Evolutionary conservation across 2,329 filamentous ascomycete genomes (phyloP), one percentile per base, ranked within the genome.

Genomic region (Aspergillus texensis): DNA sequence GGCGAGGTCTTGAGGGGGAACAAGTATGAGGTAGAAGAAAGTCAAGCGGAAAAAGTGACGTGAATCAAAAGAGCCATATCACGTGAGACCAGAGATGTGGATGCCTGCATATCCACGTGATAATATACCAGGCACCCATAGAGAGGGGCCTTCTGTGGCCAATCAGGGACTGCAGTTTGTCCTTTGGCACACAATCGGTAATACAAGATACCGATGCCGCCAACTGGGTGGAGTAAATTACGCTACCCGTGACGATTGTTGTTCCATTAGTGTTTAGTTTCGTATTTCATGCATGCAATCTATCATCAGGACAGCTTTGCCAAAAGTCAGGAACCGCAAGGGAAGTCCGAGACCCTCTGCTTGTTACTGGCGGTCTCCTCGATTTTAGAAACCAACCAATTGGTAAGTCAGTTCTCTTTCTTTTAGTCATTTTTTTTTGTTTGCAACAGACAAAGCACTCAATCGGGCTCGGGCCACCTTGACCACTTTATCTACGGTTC

Each of bases 111-210:
- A 16, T 32, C 6, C 65, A 69, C 63, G 69, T 72, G 69, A 71
- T 55, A 12, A 5, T 12, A 30, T 6, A 34, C 45, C 62, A 68
- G 65, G 60, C 58, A 68, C 62, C n/a, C 36, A 34, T 21, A 14
- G 30, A 26, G 21, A 53, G 57, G 57, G 60, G 53, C 6, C 12
- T 6, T 2, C 2, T 0, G 4, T n/a, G 16, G 11, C 74, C 71
- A 76, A 76, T 75, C 65, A 73, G 54, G 63, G 61, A 24, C 54
- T 74, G 74, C 71, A 67, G 63, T 73, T 65, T 75, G 74, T 72
- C 74, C 74, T 76, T 68, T 73, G 64, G 54, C 34, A 57, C 24
- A 45, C 62, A n/a, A 56, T 19, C 43, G 57, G 70, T 70, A 72
- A 72, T 69, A 67, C 66, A 36, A 45, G 59, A 71, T 69, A 61